Evolutionary conservation across 169 alveolate species (phyloP), one percentile per base, ranked within the genome.

Genomic region (Cryptosporidium tyzzeri): DNA sequence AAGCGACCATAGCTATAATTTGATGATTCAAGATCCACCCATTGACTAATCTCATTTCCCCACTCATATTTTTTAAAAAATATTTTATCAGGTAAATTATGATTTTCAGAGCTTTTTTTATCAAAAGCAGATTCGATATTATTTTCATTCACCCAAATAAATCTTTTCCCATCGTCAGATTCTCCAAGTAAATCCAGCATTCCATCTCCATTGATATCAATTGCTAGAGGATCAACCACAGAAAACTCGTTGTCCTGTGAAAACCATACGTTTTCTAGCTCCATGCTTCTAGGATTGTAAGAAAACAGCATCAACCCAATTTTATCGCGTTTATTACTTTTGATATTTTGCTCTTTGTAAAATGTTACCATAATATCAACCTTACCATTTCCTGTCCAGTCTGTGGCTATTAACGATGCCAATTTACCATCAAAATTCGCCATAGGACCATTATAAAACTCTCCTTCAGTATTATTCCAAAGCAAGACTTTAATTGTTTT

Each of bases 201-300:
- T 1, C 97, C 96, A 92, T 95, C 97, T 16, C 95, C 94, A 85
- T 95, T 94, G 23, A 95, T 93, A 80, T 95, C 97, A 65, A 94
- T 92, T 12, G 92, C 94, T 23, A 95, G 62, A 23, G 96, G 96
- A 53, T 95, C 93, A 50, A 95, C 92, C 29, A 92, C 85, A 7
- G 95, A 85, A 58, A 70, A 93, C 45, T 91, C 92, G 65, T 91
- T 61, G 14, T 84, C 71, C 1, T 70, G 73, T 21, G 80, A 45
- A 33, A 29, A 14, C 85, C 84, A 68, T 50, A 86, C 23, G 4
- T 86, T 67, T 67, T 31, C 58, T 44, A 86, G 37, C 45, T 86
- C 69, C 35, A 45, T 80, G n/a, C 21, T 44, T 65, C 14, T 26
- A n/a, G 74, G 74, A 26, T n/a, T 29, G 29, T 62, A 70, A 16